These are phyloP conservation scores for Phylloboletellus chloephorus DNA, from an alignment of 1,284 basidiomycete genomes.

Conservation along the genomic window DNA sequence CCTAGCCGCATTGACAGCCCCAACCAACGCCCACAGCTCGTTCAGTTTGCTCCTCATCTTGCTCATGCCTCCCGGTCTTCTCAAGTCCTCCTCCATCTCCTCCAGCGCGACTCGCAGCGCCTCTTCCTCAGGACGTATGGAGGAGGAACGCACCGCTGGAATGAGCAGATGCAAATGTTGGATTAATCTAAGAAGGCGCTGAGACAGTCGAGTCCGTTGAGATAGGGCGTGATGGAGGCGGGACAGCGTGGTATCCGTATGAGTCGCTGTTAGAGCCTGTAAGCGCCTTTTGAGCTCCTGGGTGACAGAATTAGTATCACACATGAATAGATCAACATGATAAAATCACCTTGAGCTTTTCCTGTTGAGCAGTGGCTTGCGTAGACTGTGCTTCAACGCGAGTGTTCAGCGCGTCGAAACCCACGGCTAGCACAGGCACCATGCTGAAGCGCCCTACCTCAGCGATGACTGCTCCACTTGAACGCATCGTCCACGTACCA, in stretches of 20 bases:
- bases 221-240: conserved; percentile 64
- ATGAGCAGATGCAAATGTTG: conserved; percentile 78
- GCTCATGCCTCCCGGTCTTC: conserved; percentile 45
- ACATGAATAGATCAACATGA: background rate
- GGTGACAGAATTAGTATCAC: conserved; percentile 6
- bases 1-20: conserved; percentile 64
- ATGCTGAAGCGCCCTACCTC: conserved; percentile 44
- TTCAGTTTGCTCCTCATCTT: conserved; percentile 70
- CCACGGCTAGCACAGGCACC: conserved; percentile 77
- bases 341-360: conserved; percentile 53
- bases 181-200: conserved; percentile 69
- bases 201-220: conserved; percentile 67
- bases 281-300: conserved; percentile 68
- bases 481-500: conserved; percentile 46
- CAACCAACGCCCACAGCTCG: conserved; percentile 82
- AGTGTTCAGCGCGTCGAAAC: conserved; percentile 78
- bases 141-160: conserved; percentile 69
- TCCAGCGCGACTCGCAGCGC: conserved; percentile 64
- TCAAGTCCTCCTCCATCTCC: conserved; percentile 70
- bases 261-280: conserved; percentile 57
- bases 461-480: conserved; percentile 5
- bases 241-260: conserved; percentile 64
- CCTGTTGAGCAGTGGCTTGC: conserved; percentile 65
- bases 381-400: conserved; percentile 76
- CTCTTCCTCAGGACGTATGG: conserved; percentile 81